Percentiles rank a stretch among this genome's conserved stretches.
phyloP scores from a whole-genome alignment of 2,329 filamentous ascomycete species.

The Aspergillus persii region DNA sequence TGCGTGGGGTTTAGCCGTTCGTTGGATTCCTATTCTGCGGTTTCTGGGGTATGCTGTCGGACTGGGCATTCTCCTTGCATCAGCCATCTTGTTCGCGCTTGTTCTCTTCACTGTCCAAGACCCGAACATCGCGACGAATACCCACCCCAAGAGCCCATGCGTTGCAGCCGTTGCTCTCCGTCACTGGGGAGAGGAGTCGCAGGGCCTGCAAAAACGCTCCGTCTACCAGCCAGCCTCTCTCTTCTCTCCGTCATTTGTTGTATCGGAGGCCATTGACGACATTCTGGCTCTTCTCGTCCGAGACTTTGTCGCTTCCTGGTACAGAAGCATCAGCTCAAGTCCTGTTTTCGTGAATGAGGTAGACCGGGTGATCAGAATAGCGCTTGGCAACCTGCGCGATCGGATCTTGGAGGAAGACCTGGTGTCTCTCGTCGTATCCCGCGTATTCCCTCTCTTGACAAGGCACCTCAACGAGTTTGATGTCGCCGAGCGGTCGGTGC shows the following conservation, averaged over 20 bases:
- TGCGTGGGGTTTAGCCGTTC: constrained; percentile 81
- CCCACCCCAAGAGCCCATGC: constrained; percentile 43
- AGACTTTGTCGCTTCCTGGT: constrained; percentile 89
- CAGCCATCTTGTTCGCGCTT: constrained; percentile 57
- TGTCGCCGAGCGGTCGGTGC: constrained; percentile 80
- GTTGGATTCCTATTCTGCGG: constrained; percentile 78
- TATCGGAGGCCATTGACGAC: constrained; percentile 77
- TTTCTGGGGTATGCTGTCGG: constrained; percentile 84
- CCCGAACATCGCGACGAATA: constrained; percentile 37
- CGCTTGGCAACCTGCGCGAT: constrained; percentile 68
- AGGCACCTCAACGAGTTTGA: constrained; percentile 87
- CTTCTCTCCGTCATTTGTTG: constrained; percentile 70
- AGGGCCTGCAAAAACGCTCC: constrained; percentile 63
- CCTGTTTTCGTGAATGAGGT: constrained; percentile 82
- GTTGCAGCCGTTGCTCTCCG: constrained; percentile 60
- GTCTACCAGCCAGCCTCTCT: constrained; percentile 68
- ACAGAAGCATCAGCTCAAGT: constrained; percentile 77
- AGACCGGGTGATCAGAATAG: constrained; percentile 73
- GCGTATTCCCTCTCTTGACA: constrained; percentile 83
- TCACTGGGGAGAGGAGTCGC: constrained; percentile 69
- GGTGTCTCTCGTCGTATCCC: constrained; percentile 76
- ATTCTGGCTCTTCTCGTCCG: constrained; percentile 73
- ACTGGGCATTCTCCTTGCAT: constrained; percentile 59
- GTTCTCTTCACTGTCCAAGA: constrained; percentile 56
- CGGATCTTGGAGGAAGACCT: constrained; percentile 74